phyloP scores from a whole-genome alignment of 257 asterid species.

The Lycium ferocissimum region DNA sequence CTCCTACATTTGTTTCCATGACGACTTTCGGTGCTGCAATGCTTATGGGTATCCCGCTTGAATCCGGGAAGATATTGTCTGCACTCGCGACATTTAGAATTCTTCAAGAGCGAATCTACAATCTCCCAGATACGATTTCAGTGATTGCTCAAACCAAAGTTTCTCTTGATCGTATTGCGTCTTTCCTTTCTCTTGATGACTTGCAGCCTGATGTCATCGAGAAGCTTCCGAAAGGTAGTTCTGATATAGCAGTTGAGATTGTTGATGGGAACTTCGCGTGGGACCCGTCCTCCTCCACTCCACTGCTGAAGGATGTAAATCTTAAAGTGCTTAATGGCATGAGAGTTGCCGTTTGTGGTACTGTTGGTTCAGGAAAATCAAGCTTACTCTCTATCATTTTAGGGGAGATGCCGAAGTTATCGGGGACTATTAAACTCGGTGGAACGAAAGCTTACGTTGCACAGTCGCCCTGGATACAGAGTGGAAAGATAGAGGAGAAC shows the following conservation, averaged over 20 bases:
- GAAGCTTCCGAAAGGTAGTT: constrained; percentile 58
- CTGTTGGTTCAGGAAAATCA: constrained; percentile 96
- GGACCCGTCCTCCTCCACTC: constrained; percentile 59
- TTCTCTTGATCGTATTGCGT: constrained; percentile 84
- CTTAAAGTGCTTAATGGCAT: constrained; percentile 62
- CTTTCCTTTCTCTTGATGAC: constrained; percentile 85
- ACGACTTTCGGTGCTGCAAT: constrained; percentile 76
- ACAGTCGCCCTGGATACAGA: constrained; percentile 92
- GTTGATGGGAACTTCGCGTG: constrained; percentile 74
- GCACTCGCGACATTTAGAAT: constrained; percentile 91
- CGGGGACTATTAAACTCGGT: constrained; percentile 60
- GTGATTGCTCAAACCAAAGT: constrained; percentile 92
- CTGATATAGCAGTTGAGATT: constrained; percentile 64
- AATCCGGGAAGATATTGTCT: constrained; percentile 83
- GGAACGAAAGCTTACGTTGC: constrained; percentile 82
- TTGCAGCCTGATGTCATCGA: constrained; percentile 59
- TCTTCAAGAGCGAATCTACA: constrained; percentile 85
- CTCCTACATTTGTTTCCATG: constrained; percentile 81
- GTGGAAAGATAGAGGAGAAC: constrained; percentile 86
- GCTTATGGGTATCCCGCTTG: constrained; percentile 82
- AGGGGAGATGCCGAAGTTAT: constrained; percentile 80
- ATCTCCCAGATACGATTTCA: constrained; percentile 80
- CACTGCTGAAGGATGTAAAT: constrained; percentile 64
- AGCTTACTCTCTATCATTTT: constrained; percentile 80
- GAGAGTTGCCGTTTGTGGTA: constrained; percentile 92